A percentile compares a stretch with the other conserved stretches of the same genome.
phyloP scores from a whole-genome alignment of 441 rosid genomes.

The Mallotus repandus region DNA sequence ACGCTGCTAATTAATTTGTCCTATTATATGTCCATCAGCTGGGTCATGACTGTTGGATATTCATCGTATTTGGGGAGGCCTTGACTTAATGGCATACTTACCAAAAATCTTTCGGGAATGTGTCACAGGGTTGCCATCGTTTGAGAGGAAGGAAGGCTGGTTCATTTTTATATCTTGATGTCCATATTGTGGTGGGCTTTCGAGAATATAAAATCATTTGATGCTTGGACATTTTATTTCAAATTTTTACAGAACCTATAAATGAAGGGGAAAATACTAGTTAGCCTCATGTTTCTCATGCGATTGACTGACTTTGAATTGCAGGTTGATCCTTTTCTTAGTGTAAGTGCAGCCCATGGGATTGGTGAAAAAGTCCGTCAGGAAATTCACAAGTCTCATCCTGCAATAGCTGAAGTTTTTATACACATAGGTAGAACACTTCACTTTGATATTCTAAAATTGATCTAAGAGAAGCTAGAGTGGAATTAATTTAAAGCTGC shows the following conservation, averaged over 20 bases:
- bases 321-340: conserved; percentile 89
- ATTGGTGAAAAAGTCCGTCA: conserved; percentile 79
- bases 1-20: too few relatives aligned
- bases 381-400: conserved; percentile 61
- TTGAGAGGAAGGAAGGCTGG: conserved; percentile 98
- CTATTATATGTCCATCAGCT: too few relatives aligned
- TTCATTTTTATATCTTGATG: conserved; percentile 84
- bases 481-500: background rate
- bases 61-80: conserved; percentile 3
- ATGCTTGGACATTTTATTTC: conserved; percentile 3
- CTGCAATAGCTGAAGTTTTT: conserved; percentile 82
- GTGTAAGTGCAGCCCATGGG: conserved; percentile 87
- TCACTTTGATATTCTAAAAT: conserved; percentile 10
- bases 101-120: conserved; percentile 19
- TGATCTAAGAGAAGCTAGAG: background rate
- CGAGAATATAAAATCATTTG: background rate
- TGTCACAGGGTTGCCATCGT: conserved; percentile 84
- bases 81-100: conserved; percentile 1
- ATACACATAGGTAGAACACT: conserved; percentile 76
- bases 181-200: conserved; percentile 80
- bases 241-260: background rate
- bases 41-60: background rate
- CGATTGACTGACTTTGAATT: conserved; percentile 17
- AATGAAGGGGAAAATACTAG: background rate
- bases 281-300: background rate